A percentile compares a stretch with the other conserved stretches of the same genome.
Conservation (phyloP, 202 grass and related monocot genomes). For the Musa balbisiana region DNA sequence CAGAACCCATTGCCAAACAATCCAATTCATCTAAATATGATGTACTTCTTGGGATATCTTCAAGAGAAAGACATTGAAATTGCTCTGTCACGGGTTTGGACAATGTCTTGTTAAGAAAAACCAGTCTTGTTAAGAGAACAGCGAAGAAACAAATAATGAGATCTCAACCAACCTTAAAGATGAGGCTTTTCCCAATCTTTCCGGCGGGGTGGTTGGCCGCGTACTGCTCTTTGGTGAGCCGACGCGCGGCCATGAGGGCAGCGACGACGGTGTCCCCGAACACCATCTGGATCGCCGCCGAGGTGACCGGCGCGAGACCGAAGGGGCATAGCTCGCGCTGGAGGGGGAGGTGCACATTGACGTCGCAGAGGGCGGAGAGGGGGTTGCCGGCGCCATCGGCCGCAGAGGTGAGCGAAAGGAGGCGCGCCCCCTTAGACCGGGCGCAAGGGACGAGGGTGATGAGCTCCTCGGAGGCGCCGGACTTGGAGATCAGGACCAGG, state of each 20-base stretch:
- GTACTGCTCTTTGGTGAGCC: constrained; percentile 66
- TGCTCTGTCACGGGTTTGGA: neutral
- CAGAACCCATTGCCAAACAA: neutral
- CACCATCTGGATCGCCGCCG: constrained; percentile 84
- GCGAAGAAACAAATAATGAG: neutral
- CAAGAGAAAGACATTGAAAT: neutral
- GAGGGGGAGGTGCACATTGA: constrained; percentile 83
- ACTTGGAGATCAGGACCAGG: constrained; percentile 87
- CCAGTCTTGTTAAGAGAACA: neutral
- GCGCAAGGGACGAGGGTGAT: constrained; percentile 72
- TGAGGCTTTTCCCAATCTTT: constrained; percentile 89
- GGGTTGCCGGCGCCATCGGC: constrained; percentile 41
- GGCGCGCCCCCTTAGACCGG: constrained; percentile 65
- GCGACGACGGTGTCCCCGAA: constrained; percentile 91
- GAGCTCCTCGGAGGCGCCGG: constrained; percentile 86
- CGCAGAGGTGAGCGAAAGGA: constrained; percentile 80
- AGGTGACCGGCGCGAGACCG: constrained; percentile 80
- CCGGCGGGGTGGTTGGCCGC: constrained; percentile 86
- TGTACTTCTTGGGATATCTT: neutral
- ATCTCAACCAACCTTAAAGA: constrained; percentile 62
- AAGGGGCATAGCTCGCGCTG: constrained; percentile 89
- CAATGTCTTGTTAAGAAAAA: neutral
- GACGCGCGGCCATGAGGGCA: constrained; percentile 63
- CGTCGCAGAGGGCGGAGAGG: constrained; percentile 70
- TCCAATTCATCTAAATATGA: neutral